phyloP scores from a whole-genome alignment of 352 stramenopile species.

The Globisporangium cystogenes region DNA sequence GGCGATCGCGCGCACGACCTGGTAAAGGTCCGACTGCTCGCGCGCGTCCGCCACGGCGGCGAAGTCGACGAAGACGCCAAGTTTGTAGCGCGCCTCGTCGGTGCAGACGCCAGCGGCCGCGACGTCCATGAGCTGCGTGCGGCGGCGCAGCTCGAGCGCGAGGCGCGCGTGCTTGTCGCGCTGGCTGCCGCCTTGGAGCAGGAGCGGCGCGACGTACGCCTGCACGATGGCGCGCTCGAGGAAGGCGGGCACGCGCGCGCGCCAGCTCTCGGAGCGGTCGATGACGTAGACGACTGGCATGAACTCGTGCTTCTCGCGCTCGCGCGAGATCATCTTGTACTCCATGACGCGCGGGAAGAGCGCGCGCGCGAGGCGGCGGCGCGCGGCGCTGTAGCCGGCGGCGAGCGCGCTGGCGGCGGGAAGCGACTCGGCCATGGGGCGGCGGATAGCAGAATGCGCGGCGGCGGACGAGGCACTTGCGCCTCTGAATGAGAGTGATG shows the following conservation, averaged over 20 bases:
- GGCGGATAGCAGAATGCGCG: not conserved
- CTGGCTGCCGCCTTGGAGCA: conserved; percentile 8
- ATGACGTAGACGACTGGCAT: conserved; percentile 73
- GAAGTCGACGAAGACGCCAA: conserved; percentile 57
- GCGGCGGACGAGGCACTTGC: not conserved
- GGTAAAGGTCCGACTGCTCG: conserved; percentile 45
- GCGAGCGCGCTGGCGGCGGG: not conserved
- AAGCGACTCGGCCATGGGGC: not conserved
- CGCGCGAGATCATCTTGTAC: conserved; percentile 72
- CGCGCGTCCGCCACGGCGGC: not conserved
- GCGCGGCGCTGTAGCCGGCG: not conserved
- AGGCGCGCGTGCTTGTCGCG: conserved; percentile 24
- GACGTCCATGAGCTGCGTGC: conserved; percentile 45
- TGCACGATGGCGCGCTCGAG: conserved; percentile 51
- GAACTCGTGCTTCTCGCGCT: conserved; percentile 72
- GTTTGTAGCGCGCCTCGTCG: conserved; percentile 53
- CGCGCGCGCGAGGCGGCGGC: conserved; percentile 23
- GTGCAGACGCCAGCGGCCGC: conserved; percentile 22
- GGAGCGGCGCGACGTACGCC: conserved; percentile 54
- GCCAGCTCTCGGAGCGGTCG: conserved; percentile 49
- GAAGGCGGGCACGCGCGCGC: conserved; percentile 32
- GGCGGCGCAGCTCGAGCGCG: conserved; percentile 24
- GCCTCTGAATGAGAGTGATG: too few relatives aligned
- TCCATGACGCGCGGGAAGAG: conserved; percentile 65
- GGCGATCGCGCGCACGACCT: conserved; percentile 45